Evolutionary conservation across 2,329 filamentous ascomycete genomes (phyloP).

Genomic region (Colletotrichum destructivum): DNA sequence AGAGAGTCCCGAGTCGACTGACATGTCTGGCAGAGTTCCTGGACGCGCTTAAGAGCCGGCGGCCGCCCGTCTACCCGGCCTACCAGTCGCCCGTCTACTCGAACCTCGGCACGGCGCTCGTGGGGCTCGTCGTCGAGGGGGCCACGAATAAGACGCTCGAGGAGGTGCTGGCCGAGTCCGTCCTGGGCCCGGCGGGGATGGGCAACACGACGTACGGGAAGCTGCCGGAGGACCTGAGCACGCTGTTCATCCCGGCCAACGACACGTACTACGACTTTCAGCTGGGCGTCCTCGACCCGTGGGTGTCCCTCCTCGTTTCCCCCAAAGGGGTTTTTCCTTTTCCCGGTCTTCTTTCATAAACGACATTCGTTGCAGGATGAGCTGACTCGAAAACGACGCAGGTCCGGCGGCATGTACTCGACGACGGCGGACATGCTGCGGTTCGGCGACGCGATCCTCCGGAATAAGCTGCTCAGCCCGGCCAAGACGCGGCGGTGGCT

Average conservation of each 20-base stretch:
- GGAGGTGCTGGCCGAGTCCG: constrained; percentile 55
- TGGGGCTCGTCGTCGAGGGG: constrained; percentile 62
- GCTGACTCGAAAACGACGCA: constrained; percentile 35
- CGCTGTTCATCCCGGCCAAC: constrained; percentile 54
- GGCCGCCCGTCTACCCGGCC: constrained; percentile 57
- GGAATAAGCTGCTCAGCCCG: constrained; percentile 57
- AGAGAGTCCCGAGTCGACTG: neutral
- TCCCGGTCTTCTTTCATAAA: too few relatives aligned
- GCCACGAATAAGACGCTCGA: constrained; percentile 57
- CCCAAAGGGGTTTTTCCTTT: too few relatives aligned
- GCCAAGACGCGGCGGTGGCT: constrained; percentile 61
- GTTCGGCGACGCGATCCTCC: constrained; percentile 59
- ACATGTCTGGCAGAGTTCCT: constrained; percentile 44
- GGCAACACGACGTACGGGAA: constrained; percentile 55
- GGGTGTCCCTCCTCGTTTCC: constrained; percentile 39
- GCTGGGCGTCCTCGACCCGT: constrained; percentile 54
- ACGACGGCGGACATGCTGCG: constrained; percentile 58
- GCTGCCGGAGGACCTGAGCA: constrained; percentile 47
- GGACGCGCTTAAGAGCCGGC: constrained; percentile 48
- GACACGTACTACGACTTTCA: constrained; percentile 53
- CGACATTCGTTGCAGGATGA: neutral
- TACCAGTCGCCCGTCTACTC: constrained; percentile 64
- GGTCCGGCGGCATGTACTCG: constrained; percentile 59
- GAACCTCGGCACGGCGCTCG: constrained; percentile 61
- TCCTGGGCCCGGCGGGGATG: constrained; percentile 61